These are phyloP conservation scores for Schizophyllum commune DNA, from an alignment of 1,284 basidiomycete species.

Conservation along the genomic window DNA sequence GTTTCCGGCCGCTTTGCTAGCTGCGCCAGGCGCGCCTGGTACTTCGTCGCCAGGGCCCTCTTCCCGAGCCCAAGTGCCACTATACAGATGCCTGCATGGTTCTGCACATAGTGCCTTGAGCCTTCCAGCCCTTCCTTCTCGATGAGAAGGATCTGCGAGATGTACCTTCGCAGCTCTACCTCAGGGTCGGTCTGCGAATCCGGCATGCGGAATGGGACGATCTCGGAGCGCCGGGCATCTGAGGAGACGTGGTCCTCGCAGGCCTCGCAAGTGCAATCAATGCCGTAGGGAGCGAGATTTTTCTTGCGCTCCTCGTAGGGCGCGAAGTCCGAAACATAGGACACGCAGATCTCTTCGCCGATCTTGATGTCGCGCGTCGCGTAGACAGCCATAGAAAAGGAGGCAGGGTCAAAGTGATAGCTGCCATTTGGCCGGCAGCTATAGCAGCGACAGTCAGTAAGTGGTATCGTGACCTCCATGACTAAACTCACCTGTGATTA, in stretches of 20 bases:
- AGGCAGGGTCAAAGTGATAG: conserved; percentile 13
- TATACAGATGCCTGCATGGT: background rate
- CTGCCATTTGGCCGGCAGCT: conserved; percentile 18
- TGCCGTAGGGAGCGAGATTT: conserved; percentile 3
- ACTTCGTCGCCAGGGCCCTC: background rate
- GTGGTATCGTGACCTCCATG: background rate
- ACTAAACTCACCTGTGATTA: conserved; percentile 9
- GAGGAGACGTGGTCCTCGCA: conserved; percentile 3
- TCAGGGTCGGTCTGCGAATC: background rate
- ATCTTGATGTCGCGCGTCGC: conserved; percentile 16
- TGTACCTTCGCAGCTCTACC: background rate
- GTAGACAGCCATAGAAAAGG: conserved; percentile 17
- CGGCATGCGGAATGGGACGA: background rate
- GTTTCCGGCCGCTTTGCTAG: background rate
- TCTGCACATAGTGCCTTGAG: background rate
- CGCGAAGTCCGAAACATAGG: background rate
- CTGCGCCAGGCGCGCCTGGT: background rate
- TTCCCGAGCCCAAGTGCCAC: background rate
- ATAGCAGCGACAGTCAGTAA: conserved; percentile 5
- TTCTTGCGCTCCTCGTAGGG: conserved; percentile 3
- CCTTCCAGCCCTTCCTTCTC: conserved; percentile 3
- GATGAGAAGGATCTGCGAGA: conserved; percentile 2
- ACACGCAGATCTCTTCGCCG: conserved; percentile 20
- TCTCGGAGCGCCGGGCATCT: background rate
- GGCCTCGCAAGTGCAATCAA: conserved; percentile 7